Evolutionary conservation across 2,329 filamentous ascomycete species (phyloP).

Genomic region (Neopestalotiopsis sp.): DNA sequence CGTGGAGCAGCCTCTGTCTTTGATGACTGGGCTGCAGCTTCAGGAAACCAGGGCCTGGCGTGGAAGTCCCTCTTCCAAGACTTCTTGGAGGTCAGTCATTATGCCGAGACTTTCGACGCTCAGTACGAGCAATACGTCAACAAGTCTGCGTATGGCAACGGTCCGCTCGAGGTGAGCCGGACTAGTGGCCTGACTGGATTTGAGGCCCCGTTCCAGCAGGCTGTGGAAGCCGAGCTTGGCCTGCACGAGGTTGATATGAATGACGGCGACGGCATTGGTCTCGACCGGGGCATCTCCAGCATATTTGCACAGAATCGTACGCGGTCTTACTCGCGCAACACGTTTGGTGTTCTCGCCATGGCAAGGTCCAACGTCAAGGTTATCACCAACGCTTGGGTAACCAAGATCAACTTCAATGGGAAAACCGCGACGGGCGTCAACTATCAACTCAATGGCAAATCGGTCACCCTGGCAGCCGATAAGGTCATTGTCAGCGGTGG

Average conservation of each 20-base stretch:
- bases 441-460: not conserved
- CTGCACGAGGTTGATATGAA: constrained; percentile 6
- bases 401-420: not conserved
- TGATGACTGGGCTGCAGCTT: constrained; percentile 28
- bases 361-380: not conserved
- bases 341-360: not conserved
- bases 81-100: not conserved
- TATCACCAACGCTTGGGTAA: constrained; percentile 6
- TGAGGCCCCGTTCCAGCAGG: not conserved
- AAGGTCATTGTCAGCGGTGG: not conserved
- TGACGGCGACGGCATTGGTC: not conserved
- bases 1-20: constrained; percentile 27
- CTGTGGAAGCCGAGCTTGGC: not conserved
- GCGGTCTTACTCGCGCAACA: constrained; percentile 6
- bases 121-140: not conserved
- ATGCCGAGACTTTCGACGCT: not conserved
- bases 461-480: not conserved
- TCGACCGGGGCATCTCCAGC: not conserved
- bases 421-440: not conserved
- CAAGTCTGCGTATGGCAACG: not conserved
- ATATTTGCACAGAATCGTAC: not conserved
- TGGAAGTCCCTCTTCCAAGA: constrained; percentile 25
- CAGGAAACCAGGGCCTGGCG: constrained; percentile 22
- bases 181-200: not conserved
- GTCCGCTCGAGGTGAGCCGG: not conserved